A percentile compares a stretch with the other conserved stretches of the same genome.
These are phyloP conservation scores for Sanguinoderma infundibulare DNA, from an alignment of 1,284 basidiomycete species.

Conservation along the genomic window DNA sequence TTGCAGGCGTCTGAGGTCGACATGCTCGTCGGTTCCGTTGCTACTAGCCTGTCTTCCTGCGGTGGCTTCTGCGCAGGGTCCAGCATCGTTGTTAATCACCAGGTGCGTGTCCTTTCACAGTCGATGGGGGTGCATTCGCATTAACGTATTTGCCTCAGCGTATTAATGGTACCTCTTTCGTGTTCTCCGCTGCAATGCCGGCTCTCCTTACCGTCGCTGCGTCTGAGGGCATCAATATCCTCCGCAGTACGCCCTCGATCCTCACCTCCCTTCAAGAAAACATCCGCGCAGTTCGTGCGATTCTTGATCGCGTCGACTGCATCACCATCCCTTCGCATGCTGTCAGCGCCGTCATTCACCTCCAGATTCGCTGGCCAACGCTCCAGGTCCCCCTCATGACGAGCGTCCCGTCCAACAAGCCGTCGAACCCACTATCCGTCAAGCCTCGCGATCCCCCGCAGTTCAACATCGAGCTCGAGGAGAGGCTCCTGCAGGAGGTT, in stretches of 20 bases:
- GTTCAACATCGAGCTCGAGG: conserved; percentile 74
- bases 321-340: conserved; percentile 87
- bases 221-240: conserved; percentile 82
- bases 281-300: conserved; percentile 71
- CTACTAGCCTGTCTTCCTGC: conserved; percentile 81
- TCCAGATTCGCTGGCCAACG: conserved; percentile 58
- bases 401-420: conserved; percentile 36
- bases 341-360: conserved; percentile 87
- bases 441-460: conserved; percentile 47
- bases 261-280: conserved; percentile 84
- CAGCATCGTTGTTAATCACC: conserved; percentile 84
- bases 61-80: conserved; percentile 98
- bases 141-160: conserved; percentile 53
- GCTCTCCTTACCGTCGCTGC: conserved; percentile 88
- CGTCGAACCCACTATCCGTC: conserved; percentile 50
- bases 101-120: conserved; percentile 48
- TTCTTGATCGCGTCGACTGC: conserved; percentile 82
- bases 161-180: conserved; percentile 95
- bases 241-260: conserved; percentile 77
- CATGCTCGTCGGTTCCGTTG: conserved; percentile 86
- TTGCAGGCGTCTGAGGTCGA: conserved; percentile 73
- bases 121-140: background rate
- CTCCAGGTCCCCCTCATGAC: conserved; percentile 40
- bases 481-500: conserved; percentile 82
- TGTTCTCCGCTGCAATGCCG: conserved; percentile 96